Evolutionary conservation across 2,329 filamentous ascomycete species (phyloP).

Genomic region (Claviceps purpurea): DNA sequence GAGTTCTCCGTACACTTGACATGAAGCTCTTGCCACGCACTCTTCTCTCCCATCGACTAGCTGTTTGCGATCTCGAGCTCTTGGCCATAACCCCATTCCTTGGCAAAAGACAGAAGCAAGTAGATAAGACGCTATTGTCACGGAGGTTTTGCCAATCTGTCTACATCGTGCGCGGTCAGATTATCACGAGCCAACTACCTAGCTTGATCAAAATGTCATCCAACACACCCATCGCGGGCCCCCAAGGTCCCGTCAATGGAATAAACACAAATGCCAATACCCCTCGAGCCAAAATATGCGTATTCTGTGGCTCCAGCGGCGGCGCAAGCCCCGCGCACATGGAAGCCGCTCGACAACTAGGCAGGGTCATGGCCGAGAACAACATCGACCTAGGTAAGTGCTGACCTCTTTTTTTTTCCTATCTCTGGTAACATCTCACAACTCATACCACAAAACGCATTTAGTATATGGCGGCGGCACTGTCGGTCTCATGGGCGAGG

Average conservation of each 20-base stretch:
- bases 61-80: neutral
- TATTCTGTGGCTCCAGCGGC: slow-evolving; percentile 78
- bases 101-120: neutral
- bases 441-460: neutral
- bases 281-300: slow-evolving; percentile 59
- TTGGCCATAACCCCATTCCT: neutral
- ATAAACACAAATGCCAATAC: slow-evolving; percentile 6
- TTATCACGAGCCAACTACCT: neutral
- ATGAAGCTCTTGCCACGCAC: neutral
- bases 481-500: slow-evolving; percentile 86
- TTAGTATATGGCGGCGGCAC: slow-evolving; percentile 89
- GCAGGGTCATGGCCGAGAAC: slow-evolving; percentile 56
- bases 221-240: slow-evolving; percentile 7
- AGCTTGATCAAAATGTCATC: slow-evolving; percentile 4
- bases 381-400: slow-evolving; percentile 58
- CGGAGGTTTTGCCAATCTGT: neutral
- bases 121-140: neutral
- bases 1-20: neutral
- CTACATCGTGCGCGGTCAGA: neutral
- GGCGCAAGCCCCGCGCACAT: slow-evolving; percentile 65
- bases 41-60: neutral
- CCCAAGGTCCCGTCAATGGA: slow-evolving; percentile 14
- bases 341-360: slow-evolving; percentile 65
- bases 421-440: neutral
- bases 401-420: neutral